phyloP scores from a whole-genome alignment of 2,329 filamentous ascomycete genomes.

The Ophiostoma perfectum region DNA sequence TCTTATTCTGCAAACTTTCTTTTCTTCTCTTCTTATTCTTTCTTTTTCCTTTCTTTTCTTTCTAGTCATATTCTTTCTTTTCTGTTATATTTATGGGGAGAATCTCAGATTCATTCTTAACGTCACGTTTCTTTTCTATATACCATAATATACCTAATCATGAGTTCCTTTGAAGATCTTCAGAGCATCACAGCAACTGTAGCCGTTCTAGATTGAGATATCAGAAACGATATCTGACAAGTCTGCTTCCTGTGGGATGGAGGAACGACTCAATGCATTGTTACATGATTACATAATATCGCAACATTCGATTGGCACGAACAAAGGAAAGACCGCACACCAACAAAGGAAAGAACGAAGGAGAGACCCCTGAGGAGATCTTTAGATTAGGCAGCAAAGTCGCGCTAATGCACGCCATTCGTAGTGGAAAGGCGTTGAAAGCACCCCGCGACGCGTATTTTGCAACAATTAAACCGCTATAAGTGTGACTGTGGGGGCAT shows the following conservation, averaged over 20 bases:
- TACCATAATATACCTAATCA: conserved; percentile 11
- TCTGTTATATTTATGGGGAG: neutral
- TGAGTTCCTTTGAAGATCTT: neutral
- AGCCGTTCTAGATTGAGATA: too few species aligned
- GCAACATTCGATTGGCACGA: neutral
- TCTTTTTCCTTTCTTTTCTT: neutral
- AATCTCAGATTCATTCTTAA: neutral
- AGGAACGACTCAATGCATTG: too few species aligned
- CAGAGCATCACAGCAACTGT: neutral
- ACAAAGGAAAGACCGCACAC: neutral
- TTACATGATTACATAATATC: neutral
- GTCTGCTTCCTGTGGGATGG: neutral
- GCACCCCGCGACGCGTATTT: neutral
- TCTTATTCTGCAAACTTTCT: neutral
- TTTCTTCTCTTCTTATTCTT: neutral
- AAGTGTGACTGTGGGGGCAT: neutral
- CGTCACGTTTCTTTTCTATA: neutral
- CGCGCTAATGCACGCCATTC: conserved; percentile 12
- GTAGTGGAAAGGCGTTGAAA: neutral
- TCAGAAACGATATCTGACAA: neutral
- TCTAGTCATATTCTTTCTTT: neutral
- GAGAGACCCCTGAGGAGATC: neutral
- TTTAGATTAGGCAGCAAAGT: conserved; percentile 1
- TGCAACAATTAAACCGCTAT: neutral
- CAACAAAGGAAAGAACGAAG: neutral